Evolutionary conservation across 345 rosid species (phyloP), one percentile per base, ranked within the genome.

Genomic region (Dimocarpus longan): DNA sequence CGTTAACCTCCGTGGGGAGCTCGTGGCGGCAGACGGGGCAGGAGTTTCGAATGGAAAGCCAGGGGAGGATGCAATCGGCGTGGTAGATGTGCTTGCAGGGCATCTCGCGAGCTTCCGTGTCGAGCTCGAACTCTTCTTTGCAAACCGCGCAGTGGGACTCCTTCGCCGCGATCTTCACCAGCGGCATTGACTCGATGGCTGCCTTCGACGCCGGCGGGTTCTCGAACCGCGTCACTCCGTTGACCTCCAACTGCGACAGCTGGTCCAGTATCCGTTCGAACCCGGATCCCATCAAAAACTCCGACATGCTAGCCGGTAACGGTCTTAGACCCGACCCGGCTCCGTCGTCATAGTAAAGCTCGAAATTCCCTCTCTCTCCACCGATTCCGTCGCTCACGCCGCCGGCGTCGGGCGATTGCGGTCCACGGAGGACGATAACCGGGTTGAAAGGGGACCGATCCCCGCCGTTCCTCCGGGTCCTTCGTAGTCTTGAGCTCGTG

Each of bases 261-360:
- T 90, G 90, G 74, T 89, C 93, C 10, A 92, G 89, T 64, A 92
- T 84, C 68, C 93, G 84, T 64, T 92, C 92, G 69, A 92, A 90
- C n/a, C 93, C 93, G 22, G 92, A 92, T 18, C 90, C 91, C 88
- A 92, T 89, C 83, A 92, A 84, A 76, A 92, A 89, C 74, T 90
- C 96, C 63, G 92, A 92, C 85, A 92, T 82, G 72, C 90, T 86
- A 32, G 92, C 57, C 3, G 93, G 96, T 44, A 92, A 70, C 15
- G 93, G 94, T 62, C 90, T 86, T 21, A 90, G 85, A 6, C 91
- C 92, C 57, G 89, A 84, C 39, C 92, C 91, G 2, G 80, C 84
- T 1, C 91, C 96, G 21, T 89, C 96, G 43, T 90, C 90, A 6
- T 92, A 90, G 67, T 85, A 90, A 32, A 92, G 84, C 84, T 89